phyloP scores from a whole-genome alignment of 2,329 filamentous ascomycete genomes.

The Fusarium ambrosium region DNA sequence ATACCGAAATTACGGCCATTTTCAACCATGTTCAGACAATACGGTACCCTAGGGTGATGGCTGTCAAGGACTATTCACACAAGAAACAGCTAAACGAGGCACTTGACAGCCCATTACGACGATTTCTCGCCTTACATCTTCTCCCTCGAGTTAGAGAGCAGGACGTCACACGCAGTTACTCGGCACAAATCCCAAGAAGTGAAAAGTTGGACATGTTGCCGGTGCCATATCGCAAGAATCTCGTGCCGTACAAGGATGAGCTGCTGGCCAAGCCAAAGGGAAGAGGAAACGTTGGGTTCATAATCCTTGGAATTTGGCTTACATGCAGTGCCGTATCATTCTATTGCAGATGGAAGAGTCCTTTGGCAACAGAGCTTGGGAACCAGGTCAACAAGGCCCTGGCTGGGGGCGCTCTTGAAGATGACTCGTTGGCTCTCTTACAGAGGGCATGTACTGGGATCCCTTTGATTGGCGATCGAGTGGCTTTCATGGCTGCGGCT shows the following conservation, averaged over 20 bases:
- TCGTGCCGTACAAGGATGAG: constrained; percentile 1
- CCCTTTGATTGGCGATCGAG: background rate
- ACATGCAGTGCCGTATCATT: background rate
- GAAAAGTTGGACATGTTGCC: constrained; percentile 10
- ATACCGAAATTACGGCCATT: background rate
- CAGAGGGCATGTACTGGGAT: background rate
- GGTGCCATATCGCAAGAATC: background rate
- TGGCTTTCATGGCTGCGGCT: background rate
- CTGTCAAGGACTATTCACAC: constrained; percentile 7
- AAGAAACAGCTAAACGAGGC: constrained; percentile 14
- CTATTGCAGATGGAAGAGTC: background rate
- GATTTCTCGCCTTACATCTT: background rate
- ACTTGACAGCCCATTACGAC: background rate
- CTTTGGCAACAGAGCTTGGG: background rate
- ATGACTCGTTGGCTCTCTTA: background rate
- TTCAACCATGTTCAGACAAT: constrained; percentile 1
- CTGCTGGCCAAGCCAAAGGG: background rate
- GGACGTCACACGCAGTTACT: constrained; percentile 9
- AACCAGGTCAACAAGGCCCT: background rate
- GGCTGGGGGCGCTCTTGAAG: background rate
- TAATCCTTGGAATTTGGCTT: constrained; percentile 4
- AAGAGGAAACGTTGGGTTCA: background rate
- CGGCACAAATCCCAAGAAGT: constrained; percentile 1
- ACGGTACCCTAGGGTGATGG: background rate
- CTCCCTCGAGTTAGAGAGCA: background rate